These are phyloP conservation scores for Juncus inflexus DNA, from an alignment of 176 grass and related monocot species.

Conservation along the genomic window DNA sequence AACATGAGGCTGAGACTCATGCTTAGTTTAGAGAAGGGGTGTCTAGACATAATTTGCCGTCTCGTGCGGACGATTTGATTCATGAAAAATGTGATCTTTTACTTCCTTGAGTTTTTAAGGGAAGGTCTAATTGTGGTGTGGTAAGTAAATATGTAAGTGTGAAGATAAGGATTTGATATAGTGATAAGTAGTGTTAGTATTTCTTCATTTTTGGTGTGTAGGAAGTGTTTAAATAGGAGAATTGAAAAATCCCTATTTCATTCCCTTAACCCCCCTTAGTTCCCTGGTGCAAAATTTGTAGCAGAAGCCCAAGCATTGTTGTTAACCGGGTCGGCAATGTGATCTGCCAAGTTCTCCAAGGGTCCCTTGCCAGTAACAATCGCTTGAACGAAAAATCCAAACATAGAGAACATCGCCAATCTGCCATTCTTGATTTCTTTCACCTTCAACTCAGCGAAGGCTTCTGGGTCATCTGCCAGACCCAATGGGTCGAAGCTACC, in stretches of 20 bases:
- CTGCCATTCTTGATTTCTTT: slow-evolving; percentile 73
- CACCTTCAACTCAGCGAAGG: not conserved
- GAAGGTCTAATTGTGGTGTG: not conserved
- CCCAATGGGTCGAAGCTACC: no score
- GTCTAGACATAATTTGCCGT: slow-evolving; percentile 35
- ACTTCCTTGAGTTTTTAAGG: not conserved
- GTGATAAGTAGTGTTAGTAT: no score
- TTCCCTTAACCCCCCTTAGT: slow-evolving; percentile 12
- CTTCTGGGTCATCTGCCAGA: no score
- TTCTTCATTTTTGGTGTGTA: no score
- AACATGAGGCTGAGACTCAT: slow-evolving; percentile 39
- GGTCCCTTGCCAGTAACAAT: no score
- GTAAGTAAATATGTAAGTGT: no score
- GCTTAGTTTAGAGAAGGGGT: slow-evolving; percentile 42
- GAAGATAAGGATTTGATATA: no score
- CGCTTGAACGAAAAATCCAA: no score
- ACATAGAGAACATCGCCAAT: slow-evolving; percentile 35
- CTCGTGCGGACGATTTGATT: slow-evolving; percentile 33
- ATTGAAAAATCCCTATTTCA: no score
- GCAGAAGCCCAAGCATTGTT: slow-evolving; percentile 26
- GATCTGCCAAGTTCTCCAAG: no score
- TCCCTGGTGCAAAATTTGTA: slow-evolving; percentile 43
- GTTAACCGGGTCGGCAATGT: no score
- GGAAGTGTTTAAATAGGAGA: no score
- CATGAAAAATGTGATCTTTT: slow-evolving; percentile 24